Evolutionary conservation across 345 rosid species (phyloP).

Genomic region (Eucalyptus curtisii): DNA sequence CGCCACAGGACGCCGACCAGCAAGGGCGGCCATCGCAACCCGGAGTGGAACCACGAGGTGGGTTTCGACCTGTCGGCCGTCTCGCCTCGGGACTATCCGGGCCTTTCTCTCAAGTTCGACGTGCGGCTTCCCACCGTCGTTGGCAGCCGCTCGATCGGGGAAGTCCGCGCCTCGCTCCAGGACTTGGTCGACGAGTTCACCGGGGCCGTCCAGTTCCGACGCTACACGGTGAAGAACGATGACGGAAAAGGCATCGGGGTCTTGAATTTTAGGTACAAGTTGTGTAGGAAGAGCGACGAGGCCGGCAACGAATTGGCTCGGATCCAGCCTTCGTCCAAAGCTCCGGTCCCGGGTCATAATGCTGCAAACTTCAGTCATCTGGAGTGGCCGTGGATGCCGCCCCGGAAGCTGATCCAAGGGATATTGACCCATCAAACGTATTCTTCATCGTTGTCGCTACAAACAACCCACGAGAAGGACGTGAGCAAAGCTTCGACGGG

Average conservation of each 20-base stretch:
- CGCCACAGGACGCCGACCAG: slow-evolving; percentile 12
- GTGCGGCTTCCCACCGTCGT: not conserved
- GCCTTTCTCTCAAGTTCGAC: slow-evolving; percentile 15
- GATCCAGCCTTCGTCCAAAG: not conserved
- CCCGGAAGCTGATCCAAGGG: not conserved
- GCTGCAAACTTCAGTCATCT: not conserved
- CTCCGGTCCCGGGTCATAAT: not conserved
- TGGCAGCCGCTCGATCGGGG: slow-evolving; percentile 16
- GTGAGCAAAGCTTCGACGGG: not conserved
- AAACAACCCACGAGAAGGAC: not conserved
- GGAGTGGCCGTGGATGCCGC: not conserved
- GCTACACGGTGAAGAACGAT: slow-evolving; percentile 17
- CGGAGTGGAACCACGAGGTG: slow-evolving; percentile 32
- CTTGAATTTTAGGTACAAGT: slow-evolving; percentile 17
- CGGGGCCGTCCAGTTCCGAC: slow-evolving; percentile 11
- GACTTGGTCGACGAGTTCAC: slow-evolving; percentile 21
- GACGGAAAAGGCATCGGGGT: slow-evolving; percentile 26
- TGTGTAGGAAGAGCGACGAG: not conserved
- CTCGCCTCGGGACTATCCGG: not conserved
- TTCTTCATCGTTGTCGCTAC: not conserved
- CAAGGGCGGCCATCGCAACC: slow-evolving; percentile 19
- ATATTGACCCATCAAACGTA: not conserved
- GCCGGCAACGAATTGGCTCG: not conserved
- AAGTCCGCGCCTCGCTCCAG: slow-evolving; percentile 14
- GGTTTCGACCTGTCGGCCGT: slow-evolving; percentile 12